Base-by-base conservation (phyloP, 305 asterid genomes). In the Ilex paraguariensis region DNA sequence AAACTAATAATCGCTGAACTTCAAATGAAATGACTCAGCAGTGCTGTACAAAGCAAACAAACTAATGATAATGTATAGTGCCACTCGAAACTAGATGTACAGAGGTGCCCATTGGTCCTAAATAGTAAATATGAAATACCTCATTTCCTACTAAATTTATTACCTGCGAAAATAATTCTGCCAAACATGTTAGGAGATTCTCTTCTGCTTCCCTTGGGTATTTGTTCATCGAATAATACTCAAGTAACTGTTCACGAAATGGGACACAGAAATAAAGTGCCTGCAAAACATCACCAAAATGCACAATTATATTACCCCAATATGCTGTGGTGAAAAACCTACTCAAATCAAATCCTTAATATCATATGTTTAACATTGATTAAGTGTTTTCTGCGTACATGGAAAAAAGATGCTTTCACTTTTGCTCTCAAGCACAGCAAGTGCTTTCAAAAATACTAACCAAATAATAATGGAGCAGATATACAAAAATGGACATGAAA, bases 221-320 rank as follows among this genome's bases (percentile, higher is more conserved):
- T 71, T 88, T 88, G 73, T 70, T 81, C 63, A 70, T 80, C 50
- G 86, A 63, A 79, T 83, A 88, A 76, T 91, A 86, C 74, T 84
- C 98, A 63, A 86, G 75, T 64, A 91, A 70, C 56, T 86, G 88
- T 62, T 91, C 95, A 11, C 98, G 94, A 70, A 91, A 91, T 28
- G 98, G 98, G 0, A 82, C 90, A 63, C 98, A 91, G 63, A 88
- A 91, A 72, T 88, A 88, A 45, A 91, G 84, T 57, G 98, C 90
- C 98, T 91, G 82, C 54, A 56, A 67, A 66, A 46, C 63, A 55
- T 70, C 64, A 6, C 36, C 64, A 68, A 57, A 64, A 57, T 21
- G 58, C 54, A 60, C 33, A 36, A 60, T 21, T 15, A 67, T 42
- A 40, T 36, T 21, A 21, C 46, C 31, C 62, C 48, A 16, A 71